Percentiles rank a stretch among this genome's conserved stretches.
These are phyloP conservation scores for Starmerella asiatica DNA, from an alignment of 805 yeast species.

Conservation along the genomic window DNA sequence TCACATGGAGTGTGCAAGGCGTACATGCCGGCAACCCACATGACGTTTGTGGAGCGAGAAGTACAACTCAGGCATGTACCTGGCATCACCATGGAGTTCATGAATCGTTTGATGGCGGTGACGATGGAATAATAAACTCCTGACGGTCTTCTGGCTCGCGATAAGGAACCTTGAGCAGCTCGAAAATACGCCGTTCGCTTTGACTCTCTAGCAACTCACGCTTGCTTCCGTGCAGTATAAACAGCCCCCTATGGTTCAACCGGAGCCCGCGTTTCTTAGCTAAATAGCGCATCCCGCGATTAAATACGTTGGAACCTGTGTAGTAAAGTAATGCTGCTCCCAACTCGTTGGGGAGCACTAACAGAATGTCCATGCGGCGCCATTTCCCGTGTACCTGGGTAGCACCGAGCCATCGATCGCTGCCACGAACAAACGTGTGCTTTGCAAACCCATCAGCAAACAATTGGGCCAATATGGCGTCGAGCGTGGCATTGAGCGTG, in stretches of 20 bases:
- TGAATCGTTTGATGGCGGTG: too few relatives aligned
- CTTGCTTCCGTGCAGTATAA: conserved; percentile 5
- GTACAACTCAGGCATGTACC: too few relatives aligned
- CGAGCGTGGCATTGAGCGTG: conserved; percentile 14
- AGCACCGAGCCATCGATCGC: conserved; percentile 27
- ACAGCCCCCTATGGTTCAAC: conserved; percentile 37
- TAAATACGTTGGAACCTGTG: conserved; percentile 42
- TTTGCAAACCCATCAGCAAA: conserved; percentile 29
- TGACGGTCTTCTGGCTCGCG: conserved; percentile 27
- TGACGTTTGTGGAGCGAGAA: too few relatives aligned
- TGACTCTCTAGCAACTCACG: conserved; percentile 31
- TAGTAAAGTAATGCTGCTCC: conserved; percentile 42
- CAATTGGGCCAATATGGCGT: conserved; percentile 18
- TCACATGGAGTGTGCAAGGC: too few relatives aligned
- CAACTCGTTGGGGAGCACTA: conserved; percentile 33
- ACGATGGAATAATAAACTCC: background rate
- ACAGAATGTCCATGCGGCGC: conserved; percentile 42
- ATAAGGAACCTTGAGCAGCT: conserved; percentile 31
- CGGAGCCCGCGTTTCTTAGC: conserved; percentile 32
- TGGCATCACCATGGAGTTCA: too few relatives aligned
- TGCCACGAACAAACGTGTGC: conserved; percentile 22
- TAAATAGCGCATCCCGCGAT: conserved; percentile 33
- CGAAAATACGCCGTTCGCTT: conserved; percentile 36
- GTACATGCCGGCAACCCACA: too few relatives aligned
- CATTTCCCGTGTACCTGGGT: conserved; percentile 28